phyloP scores from a whole-genome alignment of 352 stramenopile species.

The Phytophthora sp. region DNA sequence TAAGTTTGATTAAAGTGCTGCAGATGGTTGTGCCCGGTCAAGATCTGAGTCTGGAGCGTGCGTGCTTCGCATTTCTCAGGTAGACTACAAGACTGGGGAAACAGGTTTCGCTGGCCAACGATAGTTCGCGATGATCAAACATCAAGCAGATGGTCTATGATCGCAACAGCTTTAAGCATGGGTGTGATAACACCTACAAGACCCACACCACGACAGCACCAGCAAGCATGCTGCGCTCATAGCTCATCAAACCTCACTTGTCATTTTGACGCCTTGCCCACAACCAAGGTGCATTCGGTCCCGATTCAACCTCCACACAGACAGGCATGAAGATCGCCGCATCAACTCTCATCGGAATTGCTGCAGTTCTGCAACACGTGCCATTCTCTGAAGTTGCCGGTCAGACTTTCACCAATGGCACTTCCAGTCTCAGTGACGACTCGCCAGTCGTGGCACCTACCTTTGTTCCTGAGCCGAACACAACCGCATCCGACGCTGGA shows the following conservation, averaged over 20 bases:
- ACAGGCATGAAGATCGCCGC: slow-evolving; percentile 35
- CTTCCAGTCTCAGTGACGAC: slow-evolving; percentile 16
- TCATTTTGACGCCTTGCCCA: slow-evolving; percentile 29
- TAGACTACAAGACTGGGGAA: no score
- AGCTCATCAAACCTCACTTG: slow-evolving; percentile 31
- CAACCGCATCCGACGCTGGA: slow-evolving; percentile 1
- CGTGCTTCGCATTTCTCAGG: no score
- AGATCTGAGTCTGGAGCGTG: no score
- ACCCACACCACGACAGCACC: no score
- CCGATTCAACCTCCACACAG: no score
- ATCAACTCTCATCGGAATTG: slow-evolving; percentile 22
- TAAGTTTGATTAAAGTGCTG: no score
- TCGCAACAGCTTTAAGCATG: background rate
- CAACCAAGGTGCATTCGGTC: background rate
- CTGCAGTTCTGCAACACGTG: slow-evolving; percentile 24
- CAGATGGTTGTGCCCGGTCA: no score
- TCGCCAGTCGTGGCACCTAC: slow-evolving; percentile 18
- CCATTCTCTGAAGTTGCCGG: slow-evolving; percentile 13
- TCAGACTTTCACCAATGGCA: slow-evolving; percentile 18
- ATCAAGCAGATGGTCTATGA: background rate
- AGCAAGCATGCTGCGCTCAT: background rate
- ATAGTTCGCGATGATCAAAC: background rate
- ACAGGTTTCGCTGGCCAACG: no score
- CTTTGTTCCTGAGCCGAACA: slow-evolving; percentile 5
- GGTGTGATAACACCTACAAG: no score